phyloP scores from a whole-genome alignment of 495 filamentous ascomycete species.

The Aspergillus coremiiformis region DNA sequence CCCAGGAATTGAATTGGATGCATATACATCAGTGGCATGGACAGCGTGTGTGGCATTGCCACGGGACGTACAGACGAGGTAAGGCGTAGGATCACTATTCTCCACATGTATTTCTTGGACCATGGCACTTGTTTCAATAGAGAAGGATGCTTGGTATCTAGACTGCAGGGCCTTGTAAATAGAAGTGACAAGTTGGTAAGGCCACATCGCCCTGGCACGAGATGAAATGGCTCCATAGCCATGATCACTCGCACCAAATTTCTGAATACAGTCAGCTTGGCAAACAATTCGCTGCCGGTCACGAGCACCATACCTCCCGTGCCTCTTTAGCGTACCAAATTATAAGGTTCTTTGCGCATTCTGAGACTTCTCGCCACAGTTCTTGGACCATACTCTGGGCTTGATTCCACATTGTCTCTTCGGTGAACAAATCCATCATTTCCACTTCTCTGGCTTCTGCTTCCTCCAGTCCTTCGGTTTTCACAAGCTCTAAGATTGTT shows the following conservation, averaged over 20 bases:
- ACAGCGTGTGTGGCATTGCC: conserved; percentile 35
- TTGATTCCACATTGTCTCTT: conserved; percentile 26
- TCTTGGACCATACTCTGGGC: conserved; percentile 24
- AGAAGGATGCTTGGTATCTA: conserved; percentile 18
- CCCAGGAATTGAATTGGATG: conserved; percentile 38
- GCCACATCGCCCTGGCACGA: conserved; percentile 33
- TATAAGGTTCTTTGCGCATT: conserved; percentile 16
- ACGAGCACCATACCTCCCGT: conserved; percentile 18
- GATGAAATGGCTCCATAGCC: conserved; percentile 25
- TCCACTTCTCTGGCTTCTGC: conserved; percentile 27
- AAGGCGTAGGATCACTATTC: conserved; percentile 10
- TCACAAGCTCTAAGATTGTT: conserved; percentile 4
- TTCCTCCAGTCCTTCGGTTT: background rate
- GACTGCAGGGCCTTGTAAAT: conserved; percentile 30
- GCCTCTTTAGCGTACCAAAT: conserved; percentile 20
- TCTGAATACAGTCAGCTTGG: background rate
- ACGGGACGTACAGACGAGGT: conserved; percentile 26
- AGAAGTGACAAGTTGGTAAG: conserved; percentile 37
- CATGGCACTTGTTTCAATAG: conserved; percentile 32
- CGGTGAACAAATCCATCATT: conserved; percentile 31
- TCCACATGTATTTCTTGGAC: background rate
- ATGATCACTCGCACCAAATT: conserved; percentile 7
- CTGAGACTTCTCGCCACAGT: conserved; percentile 27
- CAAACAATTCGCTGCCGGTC: background rate
- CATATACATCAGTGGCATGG: conserved; percentile 44